Evolutionary conservation across 805 yeast genomes (phyloP).

Genomic region (Blastobotrys parvus): DNA sequence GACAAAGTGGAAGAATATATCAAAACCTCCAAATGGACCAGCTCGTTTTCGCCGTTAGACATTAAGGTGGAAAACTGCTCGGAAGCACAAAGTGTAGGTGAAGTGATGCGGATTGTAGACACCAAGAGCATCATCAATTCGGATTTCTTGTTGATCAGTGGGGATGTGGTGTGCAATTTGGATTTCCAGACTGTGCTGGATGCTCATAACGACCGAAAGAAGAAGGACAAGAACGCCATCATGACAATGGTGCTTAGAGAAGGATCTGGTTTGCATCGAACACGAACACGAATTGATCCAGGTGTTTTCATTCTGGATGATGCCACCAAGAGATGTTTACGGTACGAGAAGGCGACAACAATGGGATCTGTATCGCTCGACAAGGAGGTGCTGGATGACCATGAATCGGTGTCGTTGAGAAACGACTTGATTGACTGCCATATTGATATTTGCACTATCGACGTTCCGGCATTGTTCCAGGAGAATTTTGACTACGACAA

Average conservation of each 20-base stretch:
- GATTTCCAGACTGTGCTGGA: constrained; percentile 67
- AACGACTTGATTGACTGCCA: constrained; percentile 95
- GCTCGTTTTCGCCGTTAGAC: constrained; percentile 64
- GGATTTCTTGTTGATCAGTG: constrained; percentile 83
- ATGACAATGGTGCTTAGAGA: constrained; percentile 88
- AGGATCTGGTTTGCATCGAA: constrained; percentile 76
- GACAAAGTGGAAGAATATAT: constrained; percentile 80
- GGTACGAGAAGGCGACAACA: constrained; percentile 69
- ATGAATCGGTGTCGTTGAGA: constrained; percentile 61
- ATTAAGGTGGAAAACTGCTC: constrained; percentile 72
- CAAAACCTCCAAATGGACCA: constrained; percentile 37
- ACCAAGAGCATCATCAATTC: constrained; percentile 82
- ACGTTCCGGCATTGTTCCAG: constrained; percentile 90
- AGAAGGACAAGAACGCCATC: constrained; percentile 78
- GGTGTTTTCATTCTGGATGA: constrained; percentile 79
- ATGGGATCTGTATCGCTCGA: constrained; percentile 56
- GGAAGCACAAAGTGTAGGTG: constrained; percentile 90
- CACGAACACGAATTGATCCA: constrained; percentile 73
- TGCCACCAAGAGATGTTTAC: constrained; percentile 64
- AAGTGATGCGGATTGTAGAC: constrained; percentile 94
- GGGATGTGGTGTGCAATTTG: constrained; percentile 92
- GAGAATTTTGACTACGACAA: constrained; percentile 94
- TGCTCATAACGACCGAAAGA: constrained; percentile 63
- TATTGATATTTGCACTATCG: constrained; percentile 90
- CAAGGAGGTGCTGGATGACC: constrained; percentile 65